Evolutionary conservation across 768 basidiomycete species (phyloP).

Genomic region (Cubamyces sp.): DNA sequence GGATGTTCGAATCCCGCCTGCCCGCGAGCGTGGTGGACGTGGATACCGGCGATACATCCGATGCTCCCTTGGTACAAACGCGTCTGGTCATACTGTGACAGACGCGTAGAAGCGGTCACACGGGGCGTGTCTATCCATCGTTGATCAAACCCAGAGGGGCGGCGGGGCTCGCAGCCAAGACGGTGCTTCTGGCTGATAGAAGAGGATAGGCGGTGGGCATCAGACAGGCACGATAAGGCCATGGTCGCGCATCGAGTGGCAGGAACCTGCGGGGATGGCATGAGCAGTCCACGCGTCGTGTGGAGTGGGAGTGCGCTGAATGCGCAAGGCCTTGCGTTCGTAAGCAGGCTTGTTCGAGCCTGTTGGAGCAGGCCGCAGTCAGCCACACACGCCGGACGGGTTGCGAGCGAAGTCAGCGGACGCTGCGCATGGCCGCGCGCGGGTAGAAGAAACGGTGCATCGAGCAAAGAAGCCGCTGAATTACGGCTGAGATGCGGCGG

Average conservation of each 20-base stretch:
- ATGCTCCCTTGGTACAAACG: background rate
- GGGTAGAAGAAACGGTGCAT: background rate
- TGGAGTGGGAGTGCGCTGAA: constrained; percentile 3
- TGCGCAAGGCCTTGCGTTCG: background rate
- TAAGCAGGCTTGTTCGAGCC: constrained; percentile 2
- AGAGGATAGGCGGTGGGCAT: background rate
- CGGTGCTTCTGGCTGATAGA: background rate
- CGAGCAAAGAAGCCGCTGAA: constrained; percentile 6
- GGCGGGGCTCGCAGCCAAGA: background rate
- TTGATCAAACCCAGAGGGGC: background rate
- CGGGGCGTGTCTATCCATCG: background rate
- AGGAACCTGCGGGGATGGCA: background rate
- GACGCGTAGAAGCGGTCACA: constrained; percentile 9
- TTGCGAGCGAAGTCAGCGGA: background rate
- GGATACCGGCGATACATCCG: background rate
- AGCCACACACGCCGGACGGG: background rate
- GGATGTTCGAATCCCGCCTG: background rate
- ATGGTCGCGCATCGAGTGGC: too few relatives aligned
- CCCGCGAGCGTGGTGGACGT: background rate
- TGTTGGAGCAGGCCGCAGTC: background rate
- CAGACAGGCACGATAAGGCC: background rate
- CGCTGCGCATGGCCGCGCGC: background rate
- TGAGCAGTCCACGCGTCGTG: constrained; percentile 5
- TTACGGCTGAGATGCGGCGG: background rate
- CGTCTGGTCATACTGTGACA: constrained; percentile 8